Conservation (phyloP, 1,139 yeast species). For the Pneumocystis sp. region DNA sequence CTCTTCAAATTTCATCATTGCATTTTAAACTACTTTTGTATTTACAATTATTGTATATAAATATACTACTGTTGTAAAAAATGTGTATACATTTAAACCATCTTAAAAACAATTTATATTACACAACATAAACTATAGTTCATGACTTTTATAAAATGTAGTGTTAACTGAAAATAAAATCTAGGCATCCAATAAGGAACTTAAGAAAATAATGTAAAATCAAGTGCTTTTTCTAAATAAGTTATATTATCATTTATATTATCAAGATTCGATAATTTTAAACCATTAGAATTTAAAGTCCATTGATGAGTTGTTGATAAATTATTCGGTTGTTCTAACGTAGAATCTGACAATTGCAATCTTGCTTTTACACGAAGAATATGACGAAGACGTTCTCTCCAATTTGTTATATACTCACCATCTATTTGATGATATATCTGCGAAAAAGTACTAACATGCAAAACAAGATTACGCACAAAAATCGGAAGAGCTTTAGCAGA, state of each 20-base stretch:
- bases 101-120: neutral
- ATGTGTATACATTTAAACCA: neutral
- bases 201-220: neutral
- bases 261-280: neutral
- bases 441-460: conserved; percentile 59
- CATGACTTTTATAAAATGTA: no score
- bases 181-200: neutral
- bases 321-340: neutral
- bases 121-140: neutral
- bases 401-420: conserved; percentile 41
- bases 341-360: neutral
- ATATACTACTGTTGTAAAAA: neutral
- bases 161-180: neutral
- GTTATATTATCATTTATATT: neutral
- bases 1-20: neutral
- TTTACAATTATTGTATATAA: neutral
- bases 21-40: neutral
- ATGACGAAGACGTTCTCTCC: conserved; percentile 55
- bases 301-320: neutral
- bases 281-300: neutral
- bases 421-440: conserved; percentile 48
- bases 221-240: neutral
- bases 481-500: conserved; percentile 44
- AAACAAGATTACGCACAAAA: conserved; percentile 51
- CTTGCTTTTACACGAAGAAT: conserved; percentile 20